Evolutionary conservation across 805 yeast species (phyloP).

Genomic region (Barnettozyma siamensis): DNA sequence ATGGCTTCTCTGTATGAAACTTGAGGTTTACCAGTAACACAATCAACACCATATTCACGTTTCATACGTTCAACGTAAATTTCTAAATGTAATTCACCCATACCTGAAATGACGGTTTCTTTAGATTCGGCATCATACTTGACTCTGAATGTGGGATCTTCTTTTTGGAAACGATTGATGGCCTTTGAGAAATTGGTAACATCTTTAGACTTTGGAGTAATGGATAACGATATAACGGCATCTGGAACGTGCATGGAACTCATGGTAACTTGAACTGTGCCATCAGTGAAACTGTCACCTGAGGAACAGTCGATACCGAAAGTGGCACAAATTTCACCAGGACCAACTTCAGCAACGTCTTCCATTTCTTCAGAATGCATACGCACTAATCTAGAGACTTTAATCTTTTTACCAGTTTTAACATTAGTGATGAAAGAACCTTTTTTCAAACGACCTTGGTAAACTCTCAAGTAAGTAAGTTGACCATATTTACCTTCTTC

Average conservation of each 20-base stretch:
- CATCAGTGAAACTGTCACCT: conserved; percentile 95
- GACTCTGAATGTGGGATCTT: conserved; percentile 97
- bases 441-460: conserved; percentile 91
- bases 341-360: conserved; percentile 90
- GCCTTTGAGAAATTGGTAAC: conserved; percentile 92
- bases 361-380: conserved; percentile 99
- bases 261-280: conserved; percentile 77
- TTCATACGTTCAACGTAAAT: conserved; percentile 97
- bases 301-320: conserved; percentile 99
- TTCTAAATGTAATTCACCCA: conserved; percentile 97
- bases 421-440: conserved; percentile 86
- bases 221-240: conserved; percentile 92
- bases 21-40: conserved; percentile 95
- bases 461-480: conserved; percentile 92
- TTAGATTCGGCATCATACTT: conserved; percentile 85
- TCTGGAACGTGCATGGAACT: conserved; percentile 98
- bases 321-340: conserved; percentile 99
- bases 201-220: conserved; percentile 84
- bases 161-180: conserved; percentile 94
- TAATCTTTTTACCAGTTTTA: conserved; percentile 88
- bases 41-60: conserved; percentile 94
- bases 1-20: conserved; percentile 97
- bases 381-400: conserved; percentile 89
- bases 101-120: conserved; percentile 92
- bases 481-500: conserved; percentile 99